A percentile compares a stretch with the other conserved stretches of the same genome.
Evolutionary conservation across 2,329 filamentous ascomycete species (phyloP).

Genomic region (Phyllosticta citrichinensis): DNA sequence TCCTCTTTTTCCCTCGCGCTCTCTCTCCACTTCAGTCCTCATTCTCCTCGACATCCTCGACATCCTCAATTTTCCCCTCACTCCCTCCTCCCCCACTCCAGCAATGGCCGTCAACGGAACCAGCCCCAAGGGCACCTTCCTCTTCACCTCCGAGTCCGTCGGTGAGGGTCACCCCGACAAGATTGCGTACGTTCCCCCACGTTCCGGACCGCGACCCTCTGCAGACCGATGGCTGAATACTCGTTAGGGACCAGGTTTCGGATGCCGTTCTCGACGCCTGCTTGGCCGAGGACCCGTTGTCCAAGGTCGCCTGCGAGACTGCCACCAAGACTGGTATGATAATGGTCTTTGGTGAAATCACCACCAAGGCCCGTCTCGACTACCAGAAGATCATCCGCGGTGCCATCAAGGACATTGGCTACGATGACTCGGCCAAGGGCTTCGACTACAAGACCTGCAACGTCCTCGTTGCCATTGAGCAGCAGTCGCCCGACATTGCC

Average conservation of each 20-base stretch:
- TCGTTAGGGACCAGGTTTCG: conserved; percentile 75
- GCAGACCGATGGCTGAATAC: neutral
- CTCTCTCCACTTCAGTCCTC: conserved; percentile 16
- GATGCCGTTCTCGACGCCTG: conserved; percentile 98
- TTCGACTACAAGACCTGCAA: conserved; percentile 99
- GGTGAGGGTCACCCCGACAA: conserved; percentile 70
- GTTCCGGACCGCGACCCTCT: neutral
- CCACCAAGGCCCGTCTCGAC: conserved; percentile 89
- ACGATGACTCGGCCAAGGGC: conserved; percentile 92
- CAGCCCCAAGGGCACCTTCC: conserved; percentile 26
- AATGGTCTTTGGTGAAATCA: conserved; percentile 80
- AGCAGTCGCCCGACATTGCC: conserved; percentile 97
- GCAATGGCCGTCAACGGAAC: conserved; percentile 10
- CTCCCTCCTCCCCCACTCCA: neutral
- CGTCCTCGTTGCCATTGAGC: conserved; percentile 95
- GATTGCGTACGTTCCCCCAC: conserved; percentile 56
- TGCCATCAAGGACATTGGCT: conserved; percentile 96
- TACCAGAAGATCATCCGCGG: conserved; percentile 96
- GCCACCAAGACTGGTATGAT: conserved; percentile 99
- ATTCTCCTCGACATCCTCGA: conserved; percentile 14
- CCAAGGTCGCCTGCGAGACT: conserved; percentile 97
- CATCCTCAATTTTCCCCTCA: neutral
- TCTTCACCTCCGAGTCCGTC: conserved; percentile 44
- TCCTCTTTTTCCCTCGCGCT: conserved; percentile 17
- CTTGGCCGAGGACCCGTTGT: conserved; percentile 85